Conservation (phyloP, 1,284 basidiomycete genomes). For the Marasmius oreades region DNA sequence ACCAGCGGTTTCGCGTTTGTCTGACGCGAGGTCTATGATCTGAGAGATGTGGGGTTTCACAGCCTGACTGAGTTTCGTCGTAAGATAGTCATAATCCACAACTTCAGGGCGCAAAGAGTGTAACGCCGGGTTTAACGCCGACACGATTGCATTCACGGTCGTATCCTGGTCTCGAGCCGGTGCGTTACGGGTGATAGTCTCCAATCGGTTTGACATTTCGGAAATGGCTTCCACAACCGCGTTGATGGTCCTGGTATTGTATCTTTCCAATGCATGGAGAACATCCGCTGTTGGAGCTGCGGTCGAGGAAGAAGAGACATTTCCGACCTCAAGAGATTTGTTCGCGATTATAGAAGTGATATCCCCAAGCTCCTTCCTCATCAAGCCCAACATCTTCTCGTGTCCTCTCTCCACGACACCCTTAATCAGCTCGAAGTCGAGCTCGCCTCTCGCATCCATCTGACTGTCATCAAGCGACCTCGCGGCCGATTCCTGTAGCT, state of each 20-base stretch:
- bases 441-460: conserved; percentile 68
- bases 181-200: conserved; percentile 42
- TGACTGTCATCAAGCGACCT: conserved; percentile 60
- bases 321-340: conserved; percentile 27
- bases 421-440: conserved; percentile 73
- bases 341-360: conserved; percentile 28
- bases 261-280: conserved; percentile 48
- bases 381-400: conserved; percentile 48
- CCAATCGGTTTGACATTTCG: conserved; percentile 59
- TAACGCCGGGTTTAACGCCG: conserved; percentile 58
- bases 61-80: conserved; percentile 69
- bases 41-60: conserved; percentile 85
- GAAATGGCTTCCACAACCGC: conserved; percentile 58
- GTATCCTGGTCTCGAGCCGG: conserved; percentile 48
- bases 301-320: not conserved
- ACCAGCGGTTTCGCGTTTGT: conserved; percentile 79
- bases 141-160: conserved; percentile 56
- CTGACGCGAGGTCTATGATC: conserved; percentile 80
- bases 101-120: conserved; percentile 54
- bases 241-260: conserved; percentile 50
- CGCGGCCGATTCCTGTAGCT: conserved; percentile 59
- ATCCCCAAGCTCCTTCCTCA: conserved; percentile 56
- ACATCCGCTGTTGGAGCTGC: conserved; percentile 25
- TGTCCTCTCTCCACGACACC: conserved; percentile 67
- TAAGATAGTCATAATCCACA: conserved; percentile 75